Evolutionary conservation across 2,329 filamentous ascomycete genomes (phyloP), one percentile per base, ranked within the genome.

Genomic region (Chlorencoelia australis): DNA sequence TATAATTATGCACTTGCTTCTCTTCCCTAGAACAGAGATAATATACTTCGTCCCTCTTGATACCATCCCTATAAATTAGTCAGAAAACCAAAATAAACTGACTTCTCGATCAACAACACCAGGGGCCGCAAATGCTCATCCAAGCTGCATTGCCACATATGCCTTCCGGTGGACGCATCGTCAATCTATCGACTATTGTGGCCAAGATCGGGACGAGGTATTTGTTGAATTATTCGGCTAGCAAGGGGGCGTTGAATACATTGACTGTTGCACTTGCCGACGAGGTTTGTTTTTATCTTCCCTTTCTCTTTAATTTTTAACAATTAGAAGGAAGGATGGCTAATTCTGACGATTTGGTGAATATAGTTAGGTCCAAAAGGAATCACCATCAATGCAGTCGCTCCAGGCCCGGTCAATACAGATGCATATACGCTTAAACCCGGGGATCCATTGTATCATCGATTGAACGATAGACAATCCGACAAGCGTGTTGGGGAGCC

Each of bases 101-200:
- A n/a, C n/a, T n/a, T n/a, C n/a, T n/a, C n/a, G n/a, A n/a, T n/a
- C n/a, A 11, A 24, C 13, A 24, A 28, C 35, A 31, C 28, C 35
- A 24, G 16, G 35, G 35, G 8, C 35, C 35, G 3, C 28, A 28
- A 17, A 19, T 37, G 15, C 35, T 37, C 17, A 37, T 37, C 27
- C 26, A 37, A 19, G 35, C 35, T 31, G 35, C 35, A 4, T n/a
- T 31, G 15, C 35, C 35, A 24, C 25, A 37, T 24, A 7, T 37
- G 28, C 30, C 14, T 7, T 16, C 27, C 21, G 35, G 35, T 14
- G 35, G 35, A 22, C 35, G 35, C 4, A 37, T 37, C 24, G 21
- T 37, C 19, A 37, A 37, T 31, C 19, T 37, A 19, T 30, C 27
- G 7, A 22, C 16, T 17, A 20, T 37, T 13, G 28, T 35, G 24